Base-by-base conservation (phyloP, 345 rosid species). In the Corymbia maculata region DNA sequence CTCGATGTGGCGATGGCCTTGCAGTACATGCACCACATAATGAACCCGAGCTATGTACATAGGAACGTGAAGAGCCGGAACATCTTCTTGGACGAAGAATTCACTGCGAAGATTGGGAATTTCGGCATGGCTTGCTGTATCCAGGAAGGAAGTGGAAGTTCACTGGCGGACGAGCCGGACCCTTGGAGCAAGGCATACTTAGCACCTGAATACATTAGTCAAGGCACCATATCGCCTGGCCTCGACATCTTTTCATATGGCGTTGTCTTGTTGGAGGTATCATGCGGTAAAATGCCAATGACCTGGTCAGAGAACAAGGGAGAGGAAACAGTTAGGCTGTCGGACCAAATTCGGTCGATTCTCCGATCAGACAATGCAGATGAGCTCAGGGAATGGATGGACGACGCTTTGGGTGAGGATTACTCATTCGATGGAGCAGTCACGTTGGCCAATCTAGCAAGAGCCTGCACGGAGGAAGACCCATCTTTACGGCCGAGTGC, bases 81-180 rank as follows among this genome's bases (percentile, higher is more conserved):
- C 88, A 94, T 97, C 50, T 97, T 95, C 91, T 89, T 96, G 75
- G 98, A 96, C 47, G 99, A 96, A 92, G 99, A 97, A 86, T 96
- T 97, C 91, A 94, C 92, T 47, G 99, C 97, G 15, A 97, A 95
- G 88, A 90, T 97, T 2, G 99, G 98, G 51, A 93, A 93, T 57
- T 95, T 96, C 26, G 99, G 98, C 13, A 95, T 94, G 97, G 91
- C 94, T 70, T 94, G 87, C 55, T 93, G 94, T 42, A 87, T 79
- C 68, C 93, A 92, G 79, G 94, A 92, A 42, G 94, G 92, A 3
- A 16, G 79, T 14, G 55, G n/a, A 26, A 89, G 92, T 36, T 44
- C 26, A 1, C 82, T 7, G 22, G 47, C 26, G 2, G 82, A 36
- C 10, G 86, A 87, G 17, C 91, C 88, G 51, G 91, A 91, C 52